Evolutionary conservation across 345 rosid species (phyloP).

Genomic region (Theobroma cacao): DNA sequence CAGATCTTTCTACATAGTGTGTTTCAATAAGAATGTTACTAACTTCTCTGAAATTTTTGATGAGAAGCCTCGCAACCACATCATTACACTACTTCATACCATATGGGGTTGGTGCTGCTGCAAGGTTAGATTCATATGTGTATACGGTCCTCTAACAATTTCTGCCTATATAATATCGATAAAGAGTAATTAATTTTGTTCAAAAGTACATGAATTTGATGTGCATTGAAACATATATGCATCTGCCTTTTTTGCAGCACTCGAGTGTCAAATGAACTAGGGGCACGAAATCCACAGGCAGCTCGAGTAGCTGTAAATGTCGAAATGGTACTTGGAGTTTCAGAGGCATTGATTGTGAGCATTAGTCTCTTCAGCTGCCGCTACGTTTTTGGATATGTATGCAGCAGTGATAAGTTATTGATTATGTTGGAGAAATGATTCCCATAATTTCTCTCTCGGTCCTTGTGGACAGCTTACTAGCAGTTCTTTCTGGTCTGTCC

Average conservation of each 20-base stretch:
- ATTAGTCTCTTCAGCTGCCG: slow-evolving; percentile 28
- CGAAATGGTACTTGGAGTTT: slow-evolving; percentile 10
- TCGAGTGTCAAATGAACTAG: slow-evolving; percentile 54
- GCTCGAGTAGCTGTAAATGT: slow-evolving; percentile 32
- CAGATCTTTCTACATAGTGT: not conserved
- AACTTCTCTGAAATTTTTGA: not conserved
- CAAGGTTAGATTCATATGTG: slow-evolving; percentile 33
- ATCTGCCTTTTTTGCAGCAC: slow-evolving; percentile 21
- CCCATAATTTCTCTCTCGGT: slow-evolving; percentile 41
- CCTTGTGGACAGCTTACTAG: slow-evolving; percentile 36
- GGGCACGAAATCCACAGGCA: slow-evolving; percentile 38
- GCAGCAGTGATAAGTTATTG: slow-evolving; percentile 35
- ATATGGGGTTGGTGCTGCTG: slow-evolving; percentile 52
- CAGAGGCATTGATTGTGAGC: slow-evolving; percentile 29
- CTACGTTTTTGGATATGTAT: slow-evolving; percentile 34
- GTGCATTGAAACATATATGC: not conserved
- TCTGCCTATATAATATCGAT: not conserved
- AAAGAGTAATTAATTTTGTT: not conserved
- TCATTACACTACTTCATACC: slow-evolving; percentile 38
- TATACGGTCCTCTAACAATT: not conserved
- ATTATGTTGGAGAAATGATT: slow-evolving; percentile 29
- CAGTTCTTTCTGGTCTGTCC: slow-evolving; percentile 39
- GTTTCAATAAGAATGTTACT: not conserved
- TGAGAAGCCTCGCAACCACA: slow-evolving; percentile 39
- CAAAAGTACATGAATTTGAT: not conserved